phyloP scores from a whole-genome alignment of 179 eudicot species.

The Spergularia azorica region DNA sequence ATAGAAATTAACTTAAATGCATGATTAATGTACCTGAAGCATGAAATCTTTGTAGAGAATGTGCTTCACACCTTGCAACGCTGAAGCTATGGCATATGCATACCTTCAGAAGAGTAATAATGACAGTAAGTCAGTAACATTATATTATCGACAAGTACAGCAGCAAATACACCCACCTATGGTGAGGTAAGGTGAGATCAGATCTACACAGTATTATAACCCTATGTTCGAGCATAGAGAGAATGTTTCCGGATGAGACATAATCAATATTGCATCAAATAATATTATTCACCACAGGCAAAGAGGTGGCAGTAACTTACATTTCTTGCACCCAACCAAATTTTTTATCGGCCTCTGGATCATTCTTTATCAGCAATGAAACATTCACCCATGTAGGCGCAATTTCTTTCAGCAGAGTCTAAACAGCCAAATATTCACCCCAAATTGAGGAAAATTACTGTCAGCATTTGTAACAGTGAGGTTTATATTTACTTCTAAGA shows the following conservation, averaged over 20 bases:
- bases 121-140: not conserved
- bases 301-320: constrained; percentile 33
- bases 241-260: no score
- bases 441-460: not conserved
- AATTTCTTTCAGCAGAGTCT: constrained; percentile 56
- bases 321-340: constrained; percentile 99
- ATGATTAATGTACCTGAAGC: constrained; percentile 65
- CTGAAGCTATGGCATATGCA: constrained; percentile 98
- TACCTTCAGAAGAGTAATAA: constrained; percentile 47
- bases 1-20: not conserved
- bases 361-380: constrained; percentile 86
- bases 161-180: not conserved
- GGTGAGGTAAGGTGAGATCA: no score
- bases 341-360: constrained; percentile 86
- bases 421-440: not conserved
- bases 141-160: not conserved
- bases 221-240: no score
- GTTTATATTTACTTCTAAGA: not conserved
- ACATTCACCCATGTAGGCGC: constrained; percentile 99
- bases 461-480: not conserved
- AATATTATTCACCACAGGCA: not conserved
- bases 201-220: no score
- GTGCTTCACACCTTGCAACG: constrained; percentile 87
- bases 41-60: constrained; percentile 85
- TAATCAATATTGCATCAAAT: no score